phyloP scores from a whole-genome alignment of 305 asterid species.

The Nicotiana rustica region DNA sequence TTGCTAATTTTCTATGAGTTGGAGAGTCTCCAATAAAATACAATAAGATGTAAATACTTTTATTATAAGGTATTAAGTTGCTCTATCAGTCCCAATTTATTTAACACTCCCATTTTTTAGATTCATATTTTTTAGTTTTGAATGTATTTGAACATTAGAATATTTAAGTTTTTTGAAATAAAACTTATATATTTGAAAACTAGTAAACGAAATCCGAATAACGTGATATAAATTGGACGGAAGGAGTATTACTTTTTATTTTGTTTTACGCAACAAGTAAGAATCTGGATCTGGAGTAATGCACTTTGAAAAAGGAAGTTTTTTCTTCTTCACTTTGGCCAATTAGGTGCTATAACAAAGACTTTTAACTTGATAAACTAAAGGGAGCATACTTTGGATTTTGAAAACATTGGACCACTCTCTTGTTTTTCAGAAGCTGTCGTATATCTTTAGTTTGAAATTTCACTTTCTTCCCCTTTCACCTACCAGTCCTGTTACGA shows the following conservation, averaged over 20 bases:
- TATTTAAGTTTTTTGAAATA: too few species aligned
- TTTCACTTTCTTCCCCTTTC: conserved; percentile 40
- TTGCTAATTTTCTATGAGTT: not conserved
- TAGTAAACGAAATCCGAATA: too few species aligned
- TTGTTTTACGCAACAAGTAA: too few species aligned
- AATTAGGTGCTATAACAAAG: conserved; percentile 7
- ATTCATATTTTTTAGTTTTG: too few species aligned
- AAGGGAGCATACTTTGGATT: not conserved
- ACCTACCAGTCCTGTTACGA: conserved; percentile 41
- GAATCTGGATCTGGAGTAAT: not conserved
- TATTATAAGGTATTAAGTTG: too few species aligned
- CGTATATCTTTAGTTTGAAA: conserved; percentile 25
- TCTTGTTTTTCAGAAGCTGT: conserved; percentile 17
- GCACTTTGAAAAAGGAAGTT: not conserved
- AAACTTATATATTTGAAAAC: too few species aligned
- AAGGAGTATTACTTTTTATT: too few species aligned
- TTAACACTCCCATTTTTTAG: too few species aligned
- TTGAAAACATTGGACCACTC: not conserved
- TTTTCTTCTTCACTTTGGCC: not conserved
- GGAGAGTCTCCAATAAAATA: not conserved
- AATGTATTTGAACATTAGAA: too few species aligned
- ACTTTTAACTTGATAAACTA: not conserved
- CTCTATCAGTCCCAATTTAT: too few species aligned
- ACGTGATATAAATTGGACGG: too few species aligned
- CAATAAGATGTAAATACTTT: not conserved